Evolutionary conservation across 352 stramenopile species (phyloP), one percentile per base, ranked within the genome.

Genomic region (Pythium sukuiense): DNA sequence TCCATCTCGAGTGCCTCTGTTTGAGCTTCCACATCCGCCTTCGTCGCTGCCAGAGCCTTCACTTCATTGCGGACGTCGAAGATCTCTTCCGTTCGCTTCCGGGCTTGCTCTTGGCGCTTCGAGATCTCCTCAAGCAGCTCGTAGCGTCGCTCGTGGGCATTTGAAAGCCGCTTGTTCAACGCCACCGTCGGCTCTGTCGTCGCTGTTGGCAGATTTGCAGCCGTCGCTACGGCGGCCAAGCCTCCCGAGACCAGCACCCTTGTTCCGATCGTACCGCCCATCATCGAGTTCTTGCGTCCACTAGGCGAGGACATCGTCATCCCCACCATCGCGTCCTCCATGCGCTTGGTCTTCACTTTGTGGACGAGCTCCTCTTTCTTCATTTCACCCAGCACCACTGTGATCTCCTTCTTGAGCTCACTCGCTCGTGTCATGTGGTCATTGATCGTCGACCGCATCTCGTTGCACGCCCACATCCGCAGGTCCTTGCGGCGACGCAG

Each of bases 341-440:
- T 68, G 18, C 79, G 80, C 48, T 84, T 80, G 8, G 76, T 66
- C 59, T 85, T 83, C 48, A 76, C 61, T 57, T 86, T 87, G 63
- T 82, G 77, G 8, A 68, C 61, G 20, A 81, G 59, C 37, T 89
- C 81, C 46, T 90, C 80, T 46, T 68, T 76, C 69, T 90, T 89
- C 45, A 86, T 65, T 4, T 89, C 81, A 0, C 61, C 39, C 13
- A 73, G 65, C 11, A 82, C 49, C 3, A 66, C 55, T 1, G 75
- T 76, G 32, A 90, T 83, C 20, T 78, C 67, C 32, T 88, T 87
- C 65, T 87, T 89, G 14, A 92, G 54, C 55, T 92, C 83, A 14
- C 72, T 92, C 8, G 76, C 70, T 9, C 69, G 77, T 16, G 76
- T 86, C 45, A 74, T 56, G 32, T 87, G 72, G 3, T 92, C 81